Percentiles rank a stretch among this genome's conserved stretches.
Evolutionary conservation across 768 basidiomycete genomes (phyloP).

Genomic region (Boletus reticulatus): DNA sequence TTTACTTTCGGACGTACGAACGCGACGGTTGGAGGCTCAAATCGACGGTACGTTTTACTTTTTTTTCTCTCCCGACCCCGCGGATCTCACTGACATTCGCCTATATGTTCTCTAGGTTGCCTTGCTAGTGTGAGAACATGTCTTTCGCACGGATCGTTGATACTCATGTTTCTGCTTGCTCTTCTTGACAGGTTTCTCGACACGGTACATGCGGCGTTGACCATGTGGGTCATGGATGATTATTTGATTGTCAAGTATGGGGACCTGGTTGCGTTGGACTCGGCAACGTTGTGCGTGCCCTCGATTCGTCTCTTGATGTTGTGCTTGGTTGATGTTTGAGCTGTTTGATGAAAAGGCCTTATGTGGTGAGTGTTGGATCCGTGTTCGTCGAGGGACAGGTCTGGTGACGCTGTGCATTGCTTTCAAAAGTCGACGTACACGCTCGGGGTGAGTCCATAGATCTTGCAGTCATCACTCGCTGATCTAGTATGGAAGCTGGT

Average conservation of each 20-base stretch:
- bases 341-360: slow-evolving; percentile 7
- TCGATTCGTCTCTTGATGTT: background rate
- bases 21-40: slow-evolving; percentile 19
- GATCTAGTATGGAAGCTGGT: slow-evolving; percentile 16
- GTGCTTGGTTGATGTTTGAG: background rate
- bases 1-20: slow-evolving; percentile 26
- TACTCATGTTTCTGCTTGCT: background rate
- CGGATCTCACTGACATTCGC: no score
- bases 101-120: slow-evolving; percentile 14
- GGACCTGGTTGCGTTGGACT: slow-evolving; percentile 2
- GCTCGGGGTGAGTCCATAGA: slow-evolving; percentile 19
- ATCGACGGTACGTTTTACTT: slow-evolving; percentile 11
- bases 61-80: background rate
- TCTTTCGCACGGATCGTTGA: background rate
- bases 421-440: slow-evolving; percentile 18
- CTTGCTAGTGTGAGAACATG: slow-evolving; percentile 12
- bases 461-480: background rate
- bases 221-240: slow-evolving; percentile 24
- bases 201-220: slow-evolving; percentile 20
- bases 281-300: slow-evolving; percentile 22
- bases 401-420: background rate
- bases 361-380: slow-evolving; percentile 12
- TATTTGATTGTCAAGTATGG: slow-evolving; percentile 23
- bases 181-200: slow-evolving; percentile 16
- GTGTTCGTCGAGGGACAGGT: background rate